Conservation (phyloP, 164 flowering plant species). For the Aristolochia fimbriata region DNA sequence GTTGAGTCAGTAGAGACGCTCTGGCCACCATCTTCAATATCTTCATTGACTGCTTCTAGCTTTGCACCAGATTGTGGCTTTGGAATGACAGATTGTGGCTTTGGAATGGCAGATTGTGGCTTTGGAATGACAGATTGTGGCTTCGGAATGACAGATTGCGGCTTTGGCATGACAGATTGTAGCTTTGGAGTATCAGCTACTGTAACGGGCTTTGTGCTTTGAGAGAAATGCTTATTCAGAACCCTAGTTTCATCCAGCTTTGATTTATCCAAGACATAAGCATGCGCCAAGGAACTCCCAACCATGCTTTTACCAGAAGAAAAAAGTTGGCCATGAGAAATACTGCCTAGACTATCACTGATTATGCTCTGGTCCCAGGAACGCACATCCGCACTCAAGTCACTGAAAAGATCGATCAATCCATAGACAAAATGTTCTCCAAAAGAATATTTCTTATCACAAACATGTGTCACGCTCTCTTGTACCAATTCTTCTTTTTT, state of each 20-base stretch:
- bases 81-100: conserved; percentile 10
- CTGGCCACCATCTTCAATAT: conserved; percentile 40
- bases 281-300: conserved; percentile 18
- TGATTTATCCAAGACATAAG: conserved; percentile 17
- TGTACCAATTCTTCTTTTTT: conserved; percentile 20
- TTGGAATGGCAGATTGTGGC: conserved; percentile 10
- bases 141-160: conserved; percentile 10
- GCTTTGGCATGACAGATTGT: too few species aligned
- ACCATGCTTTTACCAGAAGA: conserved; percentile 25
- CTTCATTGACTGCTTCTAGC: conserved; percentile 60
- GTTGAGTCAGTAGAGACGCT: conserved; percentile 14
- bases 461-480: conserved; percentile 20
- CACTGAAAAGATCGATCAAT: conserved; percentile 70
- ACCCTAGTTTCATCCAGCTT: conserved; percentile 18
- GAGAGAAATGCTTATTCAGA: conserved; percentile 28
- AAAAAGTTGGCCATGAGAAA: background rate
- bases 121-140: conserved; percentile 10
- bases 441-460: conserved; percentile 18
- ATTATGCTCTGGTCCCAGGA: conserved; percentile 34
- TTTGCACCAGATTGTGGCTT: conserved; percentile 16
- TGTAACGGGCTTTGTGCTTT: conserved; percentile 18
- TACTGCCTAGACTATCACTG: conserved; percentile 4
- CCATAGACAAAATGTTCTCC: conserved; percentile 69
- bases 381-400: conserved; percentile 38
- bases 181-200: conserved; percentile 18